phyloP scores from a whole-genome alignment of 257 asterid genomes.

The Catharanthus roseus region DNA sequence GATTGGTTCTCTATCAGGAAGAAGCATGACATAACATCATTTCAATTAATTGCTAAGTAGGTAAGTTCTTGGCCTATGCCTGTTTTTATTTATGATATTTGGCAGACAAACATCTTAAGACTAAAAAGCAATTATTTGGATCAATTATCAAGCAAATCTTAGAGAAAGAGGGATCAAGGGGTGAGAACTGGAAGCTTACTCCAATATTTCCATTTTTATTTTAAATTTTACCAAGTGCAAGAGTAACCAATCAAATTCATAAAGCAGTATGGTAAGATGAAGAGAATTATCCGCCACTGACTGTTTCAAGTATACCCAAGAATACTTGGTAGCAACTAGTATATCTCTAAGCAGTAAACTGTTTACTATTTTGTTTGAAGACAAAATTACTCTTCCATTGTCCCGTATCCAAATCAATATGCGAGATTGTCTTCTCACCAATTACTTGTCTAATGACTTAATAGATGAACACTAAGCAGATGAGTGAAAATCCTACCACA shows the following conservation, averaged over 20 bases:
- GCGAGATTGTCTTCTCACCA: not conserved
- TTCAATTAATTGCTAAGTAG: not conserved
- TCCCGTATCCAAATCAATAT: not conserved
- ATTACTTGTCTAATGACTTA: no score
- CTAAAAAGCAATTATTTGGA: not conserved
- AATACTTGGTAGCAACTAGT: not conserved
- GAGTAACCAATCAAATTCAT: not conserved
- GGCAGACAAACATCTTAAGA: not conserved
- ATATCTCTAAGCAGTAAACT: not conserved
- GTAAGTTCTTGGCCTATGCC: not conserved
- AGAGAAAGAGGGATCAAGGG: not conserved
- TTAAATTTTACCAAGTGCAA: not conserved
- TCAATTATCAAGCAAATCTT: not conserved
- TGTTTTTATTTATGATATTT: not conserved
- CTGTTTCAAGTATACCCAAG: not conserved
- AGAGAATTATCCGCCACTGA: no score
- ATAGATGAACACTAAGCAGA: not conserved
- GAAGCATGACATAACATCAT: not conserved
- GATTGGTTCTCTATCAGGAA: conserved; percentile 18
- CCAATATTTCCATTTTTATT: no score
- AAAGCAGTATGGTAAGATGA: not conserved
- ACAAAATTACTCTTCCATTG: not conserved
- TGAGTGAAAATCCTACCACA: no score
- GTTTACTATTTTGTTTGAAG: not conserved
- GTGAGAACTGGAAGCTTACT: not conserved